These are phyloP conservation scores for Candida coquimbonensis DNA, from an alignment of 805 yeast species.

Conservation along the genomic window DNA sequence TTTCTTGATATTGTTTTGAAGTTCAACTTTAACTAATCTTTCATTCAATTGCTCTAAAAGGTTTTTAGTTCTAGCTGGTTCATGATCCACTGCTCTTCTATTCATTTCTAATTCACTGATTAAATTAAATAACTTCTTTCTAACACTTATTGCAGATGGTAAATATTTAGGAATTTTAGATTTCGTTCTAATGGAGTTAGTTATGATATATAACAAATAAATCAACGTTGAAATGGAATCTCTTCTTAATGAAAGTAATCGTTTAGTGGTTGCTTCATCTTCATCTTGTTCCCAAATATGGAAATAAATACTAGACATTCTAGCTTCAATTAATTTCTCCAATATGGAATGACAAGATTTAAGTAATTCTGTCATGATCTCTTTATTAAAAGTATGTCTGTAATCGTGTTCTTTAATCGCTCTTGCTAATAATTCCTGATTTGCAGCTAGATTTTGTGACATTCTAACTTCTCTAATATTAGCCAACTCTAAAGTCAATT, in stretches of 20 bases:
- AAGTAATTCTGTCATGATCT: slow-evolving; percentile 28
- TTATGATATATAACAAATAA: slow-evolving; percentile 34
- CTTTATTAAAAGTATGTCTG: slow-evolving; percentile 28
- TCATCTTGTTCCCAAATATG: slow-evolving; percentile 38
- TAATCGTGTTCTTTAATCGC: slow-evolving; percentile 32
- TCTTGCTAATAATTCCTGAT: slow-evolving; percentile 29
- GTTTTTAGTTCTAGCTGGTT: background rate
- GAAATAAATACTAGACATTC: slow-evolving; percentile 41
- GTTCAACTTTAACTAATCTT: slow-evolving; percentile 8
- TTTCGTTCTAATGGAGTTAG: slow-evolving; percentile 35
- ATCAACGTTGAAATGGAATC: slow-evolving; percentile 42
- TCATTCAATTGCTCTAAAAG: slow-evolving; percentile 8
- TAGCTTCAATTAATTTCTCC: slow-evolving; percentile 40
- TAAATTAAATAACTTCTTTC: slow-evolving; percentile 36
- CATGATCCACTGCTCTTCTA: background rate
- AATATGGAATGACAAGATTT: slow-evolving; percentile 32
- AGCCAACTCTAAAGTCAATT: slow-evolving; percentile 34
- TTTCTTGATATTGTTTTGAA: background rate
- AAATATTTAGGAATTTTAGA: slow-evolving; percentile 35
- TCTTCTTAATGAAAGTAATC: slow-evolving; percentile 36
- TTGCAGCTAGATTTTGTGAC: slow-evolving; percentile 35
- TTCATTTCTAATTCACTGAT: slow-evolving; percentile 26
- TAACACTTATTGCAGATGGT: slow-evolving; percentile 36
- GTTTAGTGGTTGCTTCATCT: slow-evolving; percentile 30
- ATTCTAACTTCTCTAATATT: slow-evolving; percentile 42